Conservation (phyloP, 176 grass and related monocot species). For the Leersia perrieri region DNA sequence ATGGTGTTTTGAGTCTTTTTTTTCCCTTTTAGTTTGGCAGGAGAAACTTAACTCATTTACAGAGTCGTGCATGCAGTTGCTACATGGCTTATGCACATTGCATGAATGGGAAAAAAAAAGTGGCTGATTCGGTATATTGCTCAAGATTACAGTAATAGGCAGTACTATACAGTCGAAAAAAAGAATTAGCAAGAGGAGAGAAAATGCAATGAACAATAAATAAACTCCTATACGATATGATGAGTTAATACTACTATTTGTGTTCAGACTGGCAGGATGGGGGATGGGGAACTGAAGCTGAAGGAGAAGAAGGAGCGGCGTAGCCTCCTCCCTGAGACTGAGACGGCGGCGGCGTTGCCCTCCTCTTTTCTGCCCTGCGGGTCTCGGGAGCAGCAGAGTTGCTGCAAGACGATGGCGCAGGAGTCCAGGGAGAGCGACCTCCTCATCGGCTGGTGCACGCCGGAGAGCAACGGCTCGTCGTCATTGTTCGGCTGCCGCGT, state of each 20-base stretch:
- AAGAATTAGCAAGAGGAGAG: background rate
- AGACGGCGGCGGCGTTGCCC: background rate
- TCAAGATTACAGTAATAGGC: background rate
- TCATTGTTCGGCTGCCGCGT: background rate
- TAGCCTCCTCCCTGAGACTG: background rate
- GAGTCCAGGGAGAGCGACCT: slow-evolving; percentile 87
- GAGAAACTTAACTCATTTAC: background rate
- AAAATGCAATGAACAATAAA: background rate
- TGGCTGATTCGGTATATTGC: background rate
- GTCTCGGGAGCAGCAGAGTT: background rate
- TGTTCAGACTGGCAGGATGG: slow-evolving; percentile 32
- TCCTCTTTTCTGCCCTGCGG: background rate
- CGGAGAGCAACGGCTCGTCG: background rate
- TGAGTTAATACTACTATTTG: background rate
- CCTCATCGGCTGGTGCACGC: slow-evolving; percentile 36
- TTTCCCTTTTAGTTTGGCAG: background rate
- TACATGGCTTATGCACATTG: background rate
- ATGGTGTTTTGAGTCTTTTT: background rate
- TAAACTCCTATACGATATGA: too few species aligned
- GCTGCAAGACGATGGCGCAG: slow-evolving; percentile 29
- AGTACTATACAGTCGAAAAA: background rate
- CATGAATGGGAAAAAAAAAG: background rate
- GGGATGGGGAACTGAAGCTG: slow-evolving; percentile 22
- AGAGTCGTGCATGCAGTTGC: background rate
- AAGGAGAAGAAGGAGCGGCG: slow-evolving; percentile 47